These are phyloP conservation scores for Aquanectria penicillioides DNA, from an alignment of 2,329 filamentous ascomycete species.

Conservation along the genomic window DNA sequence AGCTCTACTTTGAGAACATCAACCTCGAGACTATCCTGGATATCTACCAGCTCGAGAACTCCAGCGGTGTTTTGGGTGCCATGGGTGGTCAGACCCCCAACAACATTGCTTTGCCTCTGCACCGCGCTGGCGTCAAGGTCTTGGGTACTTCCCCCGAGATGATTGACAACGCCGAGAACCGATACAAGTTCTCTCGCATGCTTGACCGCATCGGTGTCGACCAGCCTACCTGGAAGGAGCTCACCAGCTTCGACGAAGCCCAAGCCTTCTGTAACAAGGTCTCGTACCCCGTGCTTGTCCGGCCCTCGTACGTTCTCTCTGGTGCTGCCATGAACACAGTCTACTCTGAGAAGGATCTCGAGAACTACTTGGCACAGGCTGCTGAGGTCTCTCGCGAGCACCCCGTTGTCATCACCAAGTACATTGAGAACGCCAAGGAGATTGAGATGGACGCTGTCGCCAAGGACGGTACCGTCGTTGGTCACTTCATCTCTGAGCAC, in stretches of 20 bases:
- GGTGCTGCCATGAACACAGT: slow-evolving; percentile 99
- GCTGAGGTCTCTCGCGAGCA: slow-evolving; percentile 94
- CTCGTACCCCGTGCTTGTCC: slow-evolving; percentile 91
- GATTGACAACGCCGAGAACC: slow-evolving; percentile 97
- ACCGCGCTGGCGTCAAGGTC: slow-evolving; percentile 90
- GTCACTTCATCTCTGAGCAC: slow-evolving; percentile 98
- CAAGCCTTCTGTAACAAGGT: slow-evolving; percentile 88
- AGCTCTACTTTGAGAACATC: slow-evolving; percentile 96
- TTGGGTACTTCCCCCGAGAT: slow-evolving; percentile 97
- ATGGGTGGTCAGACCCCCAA: slow-evolving; percentile 99
- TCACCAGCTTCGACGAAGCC: slow-evolving; percentile 94
- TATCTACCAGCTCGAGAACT: slow-evolving; percentile 88
- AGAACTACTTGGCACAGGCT: slow-evolving; percentile 88
- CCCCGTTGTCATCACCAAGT: slow-evolving; percentile 98
- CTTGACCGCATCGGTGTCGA: slow-evolving; percentile 94
- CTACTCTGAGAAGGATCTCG: slow-evolving; percentile 93
- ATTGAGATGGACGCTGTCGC: slow-evolving; percentile 99
- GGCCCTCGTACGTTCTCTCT: slow-evolving; percentile 95
- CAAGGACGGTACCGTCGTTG: slow-evolving; percentile 86
- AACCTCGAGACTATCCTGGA: slow-evolving; percentile 90
- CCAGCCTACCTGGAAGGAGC: slow-evolving; percentile 97
- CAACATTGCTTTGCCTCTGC: slow-evolving; percentile 92
- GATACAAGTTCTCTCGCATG: slow-evolving; percentile 99
- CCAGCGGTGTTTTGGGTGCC: slow-evolving; percentile 87
- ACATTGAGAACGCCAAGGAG: slow-evolving; percentile 99